Percentiles rank a stretch among this genome's conserved stretches.
Evolutionary conservation across 257 asterid genomes (phyloP).

Genomic region (Solanum gandarillasii): DNA sequence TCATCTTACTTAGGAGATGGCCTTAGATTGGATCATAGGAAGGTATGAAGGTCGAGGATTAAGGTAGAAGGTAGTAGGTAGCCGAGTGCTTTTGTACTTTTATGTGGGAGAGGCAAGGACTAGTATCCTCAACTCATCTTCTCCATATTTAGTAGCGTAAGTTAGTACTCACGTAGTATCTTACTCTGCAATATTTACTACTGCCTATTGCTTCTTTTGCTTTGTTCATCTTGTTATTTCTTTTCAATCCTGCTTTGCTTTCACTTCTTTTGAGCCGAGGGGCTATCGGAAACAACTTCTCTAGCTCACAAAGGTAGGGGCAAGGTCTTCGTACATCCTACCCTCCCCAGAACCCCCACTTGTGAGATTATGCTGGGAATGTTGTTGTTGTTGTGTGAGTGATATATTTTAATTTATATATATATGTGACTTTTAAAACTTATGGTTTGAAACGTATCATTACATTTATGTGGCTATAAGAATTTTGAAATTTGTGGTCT

Average conservation of each 20-base stretch:
- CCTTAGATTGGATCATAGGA: background rate
- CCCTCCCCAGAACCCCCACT: background rate
- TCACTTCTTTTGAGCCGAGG: background rate
- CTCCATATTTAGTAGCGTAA: background rate
- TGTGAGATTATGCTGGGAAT: background rate
- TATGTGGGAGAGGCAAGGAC: background rate
- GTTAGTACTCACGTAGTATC: background rate
- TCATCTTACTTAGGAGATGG: background rate
- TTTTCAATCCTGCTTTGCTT: background rate
- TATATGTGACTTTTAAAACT: background rate
- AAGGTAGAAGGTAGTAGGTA: background rate
- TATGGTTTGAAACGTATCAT: background rate
- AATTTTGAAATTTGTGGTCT: background rate
- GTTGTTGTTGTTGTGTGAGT: background rate
- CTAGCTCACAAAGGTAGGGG: background rate
- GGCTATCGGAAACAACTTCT: background rate
- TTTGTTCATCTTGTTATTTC: background rate
- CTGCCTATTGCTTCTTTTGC: background rate
- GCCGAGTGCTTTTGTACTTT: background rate
- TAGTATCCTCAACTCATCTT: background rate
- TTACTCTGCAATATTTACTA: background rate
- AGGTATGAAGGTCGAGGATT: background rate
- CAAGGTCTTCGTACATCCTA: background rate
- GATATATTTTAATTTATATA: background rate
- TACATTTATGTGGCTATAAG: background rate